Conservation (phyloP, 306 rosid genomes). For the Comarum palustre region DNA sequence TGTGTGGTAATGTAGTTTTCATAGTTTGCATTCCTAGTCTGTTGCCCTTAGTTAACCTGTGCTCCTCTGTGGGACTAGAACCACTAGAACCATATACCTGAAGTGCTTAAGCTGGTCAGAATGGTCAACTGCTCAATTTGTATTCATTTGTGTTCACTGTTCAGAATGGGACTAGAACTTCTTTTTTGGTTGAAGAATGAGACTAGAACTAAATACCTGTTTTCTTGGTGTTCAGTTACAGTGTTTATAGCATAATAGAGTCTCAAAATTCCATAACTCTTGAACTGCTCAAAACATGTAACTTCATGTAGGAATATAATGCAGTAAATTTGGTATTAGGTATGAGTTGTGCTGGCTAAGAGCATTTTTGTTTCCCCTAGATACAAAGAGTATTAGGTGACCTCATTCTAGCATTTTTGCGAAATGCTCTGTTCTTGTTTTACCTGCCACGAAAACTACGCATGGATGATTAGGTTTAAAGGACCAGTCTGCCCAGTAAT, state of each 20-base stretch:
- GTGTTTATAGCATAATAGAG: not conserved
- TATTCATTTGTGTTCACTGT: not conserved
- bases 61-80: not conserved
- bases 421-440: no score
- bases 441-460: no score
- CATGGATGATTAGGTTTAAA: no score
- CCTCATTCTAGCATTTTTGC: no score
- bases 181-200: not conserved
- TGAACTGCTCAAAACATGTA: not conserved
- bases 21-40: not conserved
- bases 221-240: no score
- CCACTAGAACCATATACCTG: not conserved
- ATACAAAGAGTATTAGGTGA: not conserved
- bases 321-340: not conserved
- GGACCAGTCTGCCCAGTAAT: no score
- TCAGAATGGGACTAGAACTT: not conserved
- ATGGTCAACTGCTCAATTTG: not conserved
- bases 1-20: no score
- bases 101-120: not conserved
- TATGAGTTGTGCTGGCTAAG: not conserved
- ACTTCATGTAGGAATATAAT: not conserved
- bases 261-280: not conserved
- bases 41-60: not conserved
- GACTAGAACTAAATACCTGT: no score
- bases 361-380: not conserved